Percentiles rank a stretch among this genome's conserved stretches.
phyloP scores from a whole-genome alignment of 441 rosid genomes.

The Gossypium lobatum region DNA sequence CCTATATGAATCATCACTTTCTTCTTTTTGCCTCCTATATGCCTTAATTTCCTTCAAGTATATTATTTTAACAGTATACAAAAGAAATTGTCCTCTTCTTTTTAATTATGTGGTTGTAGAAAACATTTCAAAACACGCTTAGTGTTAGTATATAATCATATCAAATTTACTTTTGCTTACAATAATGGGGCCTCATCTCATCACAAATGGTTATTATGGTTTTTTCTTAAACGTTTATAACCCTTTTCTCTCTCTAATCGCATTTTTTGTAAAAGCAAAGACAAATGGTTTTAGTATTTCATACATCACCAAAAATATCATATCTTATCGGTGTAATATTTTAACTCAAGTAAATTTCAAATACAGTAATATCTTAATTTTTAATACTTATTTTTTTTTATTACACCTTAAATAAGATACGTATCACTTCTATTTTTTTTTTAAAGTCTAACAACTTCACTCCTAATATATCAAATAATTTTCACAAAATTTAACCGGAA shows the following conservation, averaged over 20 bases:
- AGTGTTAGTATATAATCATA: neutral
- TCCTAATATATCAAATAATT: no score
- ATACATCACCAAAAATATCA: no score
- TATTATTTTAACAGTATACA: neutral
- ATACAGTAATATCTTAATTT: no score
- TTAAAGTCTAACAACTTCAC: no score
- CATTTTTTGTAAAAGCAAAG: neutral
- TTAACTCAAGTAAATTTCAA: no score
- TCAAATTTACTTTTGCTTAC: constrained; percentile 13
- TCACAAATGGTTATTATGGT: constrained; percentile 25
- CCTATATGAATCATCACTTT: neutral
- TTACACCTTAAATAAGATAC: no score
- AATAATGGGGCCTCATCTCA: constrained; percentile 17
- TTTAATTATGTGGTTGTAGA: neutral
- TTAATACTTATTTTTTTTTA: no score
- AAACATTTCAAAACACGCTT: neutral
- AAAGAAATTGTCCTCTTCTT: neutral
- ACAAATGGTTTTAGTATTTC: neutral
- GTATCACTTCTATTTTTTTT: no score
- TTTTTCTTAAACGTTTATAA: constrained; percentile 14
- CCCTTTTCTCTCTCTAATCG: neutral
- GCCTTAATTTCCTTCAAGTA: neutral
- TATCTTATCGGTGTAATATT: no score
- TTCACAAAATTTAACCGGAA: neutral
- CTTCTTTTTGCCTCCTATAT: neutral